Evolutionary conservation across 768 basidiomycete species (phyloP).

Genomic region (Boletus sensibilis): DNA sequence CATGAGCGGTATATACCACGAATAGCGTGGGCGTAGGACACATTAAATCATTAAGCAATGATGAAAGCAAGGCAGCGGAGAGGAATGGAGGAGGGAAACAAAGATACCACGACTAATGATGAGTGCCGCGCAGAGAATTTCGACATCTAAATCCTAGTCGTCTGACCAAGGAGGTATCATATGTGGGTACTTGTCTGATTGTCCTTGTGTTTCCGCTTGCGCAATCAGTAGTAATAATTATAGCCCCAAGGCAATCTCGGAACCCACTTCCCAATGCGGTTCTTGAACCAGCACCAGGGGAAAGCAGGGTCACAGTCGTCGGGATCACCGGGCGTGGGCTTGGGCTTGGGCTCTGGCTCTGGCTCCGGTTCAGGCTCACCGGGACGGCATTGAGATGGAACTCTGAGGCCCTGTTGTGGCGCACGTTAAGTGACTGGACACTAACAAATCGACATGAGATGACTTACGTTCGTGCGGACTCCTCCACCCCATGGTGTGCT

Average conservation of each 20-base stretch:
- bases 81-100: background rate
- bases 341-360: slow-evolving; percentile 27
- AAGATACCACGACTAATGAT: background rate
- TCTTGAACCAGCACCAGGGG: slow-evolving; percentile 19
- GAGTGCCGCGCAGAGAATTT: background rate
- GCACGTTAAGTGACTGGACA: background rate
- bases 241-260: slow-evolving; percentile 16
- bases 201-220: slow-evolving; percentile 8
- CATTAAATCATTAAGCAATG: slow-evolving; percentile 10
- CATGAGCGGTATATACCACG: background rate
- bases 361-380: slow-evolving; percentile 14
- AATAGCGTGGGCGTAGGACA: background rate
- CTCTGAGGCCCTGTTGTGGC: slow-evolving; percentile 36
- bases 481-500: slow-evolving; percentile 94
- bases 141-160: slow-evolving; percentile 7
- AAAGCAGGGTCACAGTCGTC: slow-evolving; percentile 15
- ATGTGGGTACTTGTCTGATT: slow-evolving; percentile 10
- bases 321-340: slow-evolving; percentile 35
- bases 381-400: slow-evolving; percentile 42
- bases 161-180: slow-evolving; percentile 19
- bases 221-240: slow-evolving; percentile 13
- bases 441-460: background rate
- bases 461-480: slow-evolving; percentile 61
- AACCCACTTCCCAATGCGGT: slow-evolving; percentile 14
- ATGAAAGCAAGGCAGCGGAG: slow-evolving; percentile 12